Conservation (phyloP, 2,329 filamentous ascomycete genomes). For the Phialophora expanda region DNA sequence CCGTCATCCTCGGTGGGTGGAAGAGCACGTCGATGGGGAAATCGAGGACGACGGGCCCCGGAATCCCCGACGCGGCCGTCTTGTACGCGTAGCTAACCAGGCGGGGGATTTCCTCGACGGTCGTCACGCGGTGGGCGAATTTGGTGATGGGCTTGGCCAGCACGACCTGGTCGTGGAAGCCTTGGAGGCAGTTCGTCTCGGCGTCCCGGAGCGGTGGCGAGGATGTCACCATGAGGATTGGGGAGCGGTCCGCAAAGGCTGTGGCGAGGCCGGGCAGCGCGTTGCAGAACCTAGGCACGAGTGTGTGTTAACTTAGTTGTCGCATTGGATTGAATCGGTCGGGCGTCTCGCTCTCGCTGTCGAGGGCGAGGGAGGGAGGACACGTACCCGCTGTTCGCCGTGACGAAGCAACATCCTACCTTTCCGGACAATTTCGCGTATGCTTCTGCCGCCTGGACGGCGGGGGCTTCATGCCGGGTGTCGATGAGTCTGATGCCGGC, state of each 20-base stretch:
- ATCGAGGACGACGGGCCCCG: slow-evolving; percentile 44
- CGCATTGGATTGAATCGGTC: no score
- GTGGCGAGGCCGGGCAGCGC: slow-evolving; percentile 54
- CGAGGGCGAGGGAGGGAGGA: no score
- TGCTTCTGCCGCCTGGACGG: slow-evolving; percentile 55
- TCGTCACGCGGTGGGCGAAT: slow-evolving; percentile 53
- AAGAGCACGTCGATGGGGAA: slow-evolving; percentile 51
- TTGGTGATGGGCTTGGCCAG: slow-evolving; percentile 53
- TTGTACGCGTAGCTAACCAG: slow-evolving; percentile 52
- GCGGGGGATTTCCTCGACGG: slow-evolving; percentile 53
- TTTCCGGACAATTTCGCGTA: slow-evolving; percentile 54
- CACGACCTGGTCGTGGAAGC: slow-evolving; percentile 55
- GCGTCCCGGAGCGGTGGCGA: slow-evolving; percentile 53
- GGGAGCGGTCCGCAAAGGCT: slow-evolving; percentile 53
- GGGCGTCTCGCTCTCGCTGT: no score
- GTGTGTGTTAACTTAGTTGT: not conserved
- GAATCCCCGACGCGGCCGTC: slow-evolving; percentile 48
- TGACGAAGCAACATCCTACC: slow-evolving; percentile 55
- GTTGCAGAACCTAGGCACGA: slow-evolving; percentile 50
- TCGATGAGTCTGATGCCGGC: slow-evolving; percentile 52
- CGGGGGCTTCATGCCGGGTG: slow-evolving; percentile 55
- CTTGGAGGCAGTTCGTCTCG: slow-evolving; percentile 55
- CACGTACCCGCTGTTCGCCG: slow-evolving; percentile 55
- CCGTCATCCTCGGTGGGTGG: slow-evolving; percentile 46
- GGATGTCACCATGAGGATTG: slow-evolving; percentile 54